phyloP scores from a whole-genome alignment of 1,284 basidiomycete genomes.

The Ganoderma lucidum region DNA sequence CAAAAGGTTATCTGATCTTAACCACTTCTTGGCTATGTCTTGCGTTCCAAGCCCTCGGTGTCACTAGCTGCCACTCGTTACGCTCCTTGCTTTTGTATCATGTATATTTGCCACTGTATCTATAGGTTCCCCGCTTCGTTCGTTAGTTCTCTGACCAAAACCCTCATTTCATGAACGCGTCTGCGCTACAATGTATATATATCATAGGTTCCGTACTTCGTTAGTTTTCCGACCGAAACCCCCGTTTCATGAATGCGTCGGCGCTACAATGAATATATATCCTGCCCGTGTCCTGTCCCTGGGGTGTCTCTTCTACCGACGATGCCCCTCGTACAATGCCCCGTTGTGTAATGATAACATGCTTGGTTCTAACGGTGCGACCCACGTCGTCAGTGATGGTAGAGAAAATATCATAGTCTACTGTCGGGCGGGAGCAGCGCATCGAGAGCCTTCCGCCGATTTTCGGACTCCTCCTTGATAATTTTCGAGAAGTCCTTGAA shows the following conservation, averaged over 20 bases:
- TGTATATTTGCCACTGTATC: neutral
- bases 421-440: slow-evolving; percentile 22
- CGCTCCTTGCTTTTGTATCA: neutral
- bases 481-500: slow-evolving; percentile 82
- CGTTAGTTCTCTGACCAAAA: neutral
- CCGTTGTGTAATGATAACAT: neutral
- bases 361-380: neutral
- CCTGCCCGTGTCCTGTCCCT: neutral
- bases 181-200: neutral
- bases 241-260: neutral
- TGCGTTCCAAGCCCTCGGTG: neutral
- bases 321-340: neutral
- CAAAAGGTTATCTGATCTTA: neutral
- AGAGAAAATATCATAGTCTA: slow-evolving; percentile 4
- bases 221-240: neutral
- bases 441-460: slow-evolving; percentile 48
- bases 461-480: slow-evolving; percentile 80
- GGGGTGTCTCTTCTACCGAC: neutral
- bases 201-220: neutral
- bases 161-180: neutral
- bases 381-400: neutral
- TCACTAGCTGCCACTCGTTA: neutral
- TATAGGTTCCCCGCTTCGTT: neutral
- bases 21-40: neutral
- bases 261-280: neutral